Evolutionary conservation across 805 yeast species (phyloP), one percentile per base, ranked within the genome.

Genomic region (Tetrapisispora iriomotensis): DNA sequence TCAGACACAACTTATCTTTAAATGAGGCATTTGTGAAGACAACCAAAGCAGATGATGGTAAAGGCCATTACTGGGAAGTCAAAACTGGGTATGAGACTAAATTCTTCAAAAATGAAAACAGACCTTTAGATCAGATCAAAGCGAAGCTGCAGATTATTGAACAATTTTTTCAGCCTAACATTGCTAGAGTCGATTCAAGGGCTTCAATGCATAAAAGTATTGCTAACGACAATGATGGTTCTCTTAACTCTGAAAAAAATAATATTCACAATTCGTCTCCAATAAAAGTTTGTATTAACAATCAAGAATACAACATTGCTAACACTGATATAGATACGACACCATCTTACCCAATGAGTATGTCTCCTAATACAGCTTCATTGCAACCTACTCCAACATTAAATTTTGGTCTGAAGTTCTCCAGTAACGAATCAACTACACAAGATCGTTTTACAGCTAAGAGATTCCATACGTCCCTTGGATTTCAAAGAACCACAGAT

Each of bases 1-100:
- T 90, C 46, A 78, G 98, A 45, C 98, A 90, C 62, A 90, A 92
- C 49, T 67, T 90, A 23, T 86, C 96, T 10, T 70, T 90, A 50
- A 92, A 90, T 62, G 92, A 92, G 56, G 95, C 96, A 0, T 90
- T 90, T 56, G 71, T 82, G 36, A 90, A 90, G 62, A 58, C 92
- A 18, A 95, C 84, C 48, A 82, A 88, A 58, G 88, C 96, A 10
- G 81, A 82, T 49, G 94, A 82, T 63, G 87, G 90, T 7, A 83
- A 83, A 58, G 74, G 73, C 17, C 95, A 88, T 64, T 90, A 81
- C 60, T 90, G 98, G 98, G 77, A 81, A 50, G 82, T 90, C 37
- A 83, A 79, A 45, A 67, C 74, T n/a, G 95, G 94, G 5, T 75
- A 70, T 53, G 96, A 88, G 58, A 74, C 75, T 49, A 82, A 79